Conservation (phyloP, 78 protist species). For the Salpingoeca rosetta region DNA sequence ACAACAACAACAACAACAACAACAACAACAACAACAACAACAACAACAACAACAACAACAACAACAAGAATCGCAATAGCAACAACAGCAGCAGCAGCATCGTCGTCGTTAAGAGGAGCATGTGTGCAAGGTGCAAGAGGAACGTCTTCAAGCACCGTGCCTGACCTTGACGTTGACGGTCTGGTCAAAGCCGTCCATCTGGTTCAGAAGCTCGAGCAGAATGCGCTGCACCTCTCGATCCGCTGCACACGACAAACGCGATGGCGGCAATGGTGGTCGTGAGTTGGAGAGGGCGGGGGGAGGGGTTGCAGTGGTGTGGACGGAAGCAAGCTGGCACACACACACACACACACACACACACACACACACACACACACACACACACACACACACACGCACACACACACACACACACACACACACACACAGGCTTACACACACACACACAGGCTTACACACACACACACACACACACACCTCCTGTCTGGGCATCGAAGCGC, state of each 20-base stretch:
- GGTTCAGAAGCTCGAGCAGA: conserved; percentile 96
- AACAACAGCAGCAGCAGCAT: not conserved
- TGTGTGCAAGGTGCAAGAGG: not conserved
- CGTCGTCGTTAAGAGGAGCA: not conserved
- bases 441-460: too few species aligned
- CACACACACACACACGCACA: too few species aligned
- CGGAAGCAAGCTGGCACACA: conserved; percentile 1
- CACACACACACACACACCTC: conserved; percentile 60
- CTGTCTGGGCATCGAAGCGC: conserved; percentile 96
- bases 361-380: too few species aligned
- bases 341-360: not conserved
- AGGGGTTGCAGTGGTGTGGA: not conserved
- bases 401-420: too few species aligned
- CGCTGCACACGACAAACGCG: conserved; percentile 48
- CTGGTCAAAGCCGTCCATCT: conserved; percentile 99
- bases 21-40: not conserved
- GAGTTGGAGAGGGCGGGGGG: not conserved
- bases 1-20: too few species aligned
- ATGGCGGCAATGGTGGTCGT: too few species aligned
- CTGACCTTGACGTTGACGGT: conserved; percentile 88
- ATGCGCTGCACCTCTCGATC: conserved; percentile 99
- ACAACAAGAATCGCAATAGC: not conserved
- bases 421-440: too few species aligned
- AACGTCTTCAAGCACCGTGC: not conserved
- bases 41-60: not conserved